These are phyloP conservation scores for Brasilioporus rufonigricans DNA, from an alignment of 768 basidiomycete species.

Conservation along the genomic window DNA sequence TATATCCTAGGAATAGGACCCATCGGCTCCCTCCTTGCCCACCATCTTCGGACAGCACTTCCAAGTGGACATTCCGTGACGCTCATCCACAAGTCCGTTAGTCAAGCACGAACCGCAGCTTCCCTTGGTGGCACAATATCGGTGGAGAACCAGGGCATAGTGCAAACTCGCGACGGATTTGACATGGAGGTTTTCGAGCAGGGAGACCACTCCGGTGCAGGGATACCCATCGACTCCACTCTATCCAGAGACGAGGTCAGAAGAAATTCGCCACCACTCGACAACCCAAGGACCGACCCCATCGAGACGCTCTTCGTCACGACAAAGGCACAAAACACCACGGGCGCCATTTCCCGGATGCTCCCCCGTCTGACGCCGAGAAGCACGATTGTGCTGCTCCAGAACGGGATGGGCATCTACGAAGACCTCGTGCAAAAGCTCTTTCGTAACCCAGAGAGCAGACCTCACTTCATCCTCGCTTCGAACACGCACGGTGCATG, in stretches of 20 bases:
- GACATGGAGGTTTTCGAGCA: constrained; percentile 47
- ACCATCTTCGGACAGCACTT: constrained; percentile 68
- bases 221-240: constrained; percentile 17
- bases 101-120: constrained; percentile 36
- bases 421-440: constrained; percentile 65
- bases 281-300: constrained; percentile 19
- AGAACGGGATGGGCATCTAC: constrained; percentile 93
- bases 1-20: constrained; percentile 80
- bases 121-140: constrained; percentile 37
- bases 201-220: constrained; percentile 21
- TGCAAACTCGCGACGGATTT: constrained; percentile 44
- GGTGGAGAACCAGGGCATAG: constrained; percentile 50
- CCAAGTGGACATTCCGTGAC: constrained; percentile 53
- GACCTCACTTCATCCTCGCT: constrained; percentile 85
- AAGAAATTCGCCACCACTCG: constrained; percentile 13
- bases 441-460: constrained; percentile 67
- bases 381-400: constrained; percentile 88
- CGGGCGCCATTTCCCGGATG: constrained; percentile 55
- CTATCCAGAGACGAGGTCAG: constrained; percentile 10
- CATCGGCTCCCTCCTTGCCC: constrained; percentile 78
- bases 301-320: constrained; percentile 84
- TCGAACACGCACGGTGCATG: constrained; percentile 81
- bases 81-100: constrained; percentile 61
- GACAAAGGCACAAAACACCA: constrained; percentile 70
- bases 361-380: constrained; percentile 57